Evolutionary conservation across 2,329 filamentous ascomycete species (phyloP).

Genomic region (Cytospora schulzeri): DNA sequence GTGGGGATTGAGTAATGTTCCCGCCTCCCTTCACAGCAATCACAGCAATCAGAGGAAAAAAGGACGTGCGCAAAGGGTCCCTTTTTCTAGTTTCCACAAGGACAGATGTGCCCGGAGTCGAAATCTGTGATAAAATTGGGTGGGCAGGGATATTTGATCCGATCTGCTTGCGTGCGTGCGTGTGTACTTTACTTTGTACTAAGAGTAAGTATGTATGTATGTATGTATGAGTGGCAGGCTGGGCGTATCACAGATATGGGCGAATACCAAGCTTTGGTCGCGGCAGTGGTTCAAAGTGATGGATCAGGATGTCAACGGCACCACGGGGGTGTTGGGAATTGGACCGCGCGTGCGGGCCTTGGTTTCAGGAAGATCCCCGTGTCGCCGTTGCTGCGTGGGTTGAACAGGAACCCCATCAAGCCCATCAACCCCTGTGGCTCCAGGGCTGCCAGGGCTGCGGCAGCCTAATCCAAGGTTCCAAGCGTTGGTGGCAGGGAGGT

Average conservation of each 20-base stretch:
- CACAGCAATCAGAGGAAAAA: slow-evolving; percentile 3
- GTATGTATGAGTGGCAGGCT: no score
- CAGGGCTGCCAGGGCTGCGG: not conserved
- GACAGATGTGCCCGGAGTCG: slow-evolving; percentile 17
- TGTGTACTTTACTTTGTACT: not conserved
- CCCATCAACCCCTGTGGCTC: not conserved
- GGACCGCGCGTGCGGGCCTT: not conserved
- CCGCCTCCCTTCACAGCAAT: slow-evolving; percentile 14
- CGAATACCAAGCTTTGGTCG: not conserved
- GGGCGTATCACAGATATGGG: no score
- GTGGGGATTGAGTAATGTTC: slow-evolving; percentile 14
- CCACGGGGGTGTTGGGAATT: not conserved
- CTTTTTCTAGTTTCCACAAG: slow-evolving; percentile 18
- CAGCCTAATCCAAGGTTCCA: not conserved
- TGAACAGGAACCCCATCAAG: not conserved
- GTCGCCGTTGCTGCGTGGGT: no score
- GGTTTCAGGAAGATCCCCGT: slow-evolving; percentile 4
- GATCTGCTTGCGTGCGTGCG: not conserved
- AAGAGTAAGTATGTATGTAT: no score
- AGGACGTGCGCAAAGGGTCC: slow-evolving; percentile 8
- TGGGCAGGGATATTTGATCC: slow-evolving; percentile 16
- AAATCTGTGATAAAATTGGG: slow-evolving; percentile 22
- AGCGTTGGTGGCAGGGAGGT: not conserved
- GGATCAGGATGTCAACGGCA: not conserved
- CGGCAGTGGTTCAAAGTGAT: not conserved